Conservation (phyloP, 441 rosid genomes). For the Erodium moschatum region DNA sequence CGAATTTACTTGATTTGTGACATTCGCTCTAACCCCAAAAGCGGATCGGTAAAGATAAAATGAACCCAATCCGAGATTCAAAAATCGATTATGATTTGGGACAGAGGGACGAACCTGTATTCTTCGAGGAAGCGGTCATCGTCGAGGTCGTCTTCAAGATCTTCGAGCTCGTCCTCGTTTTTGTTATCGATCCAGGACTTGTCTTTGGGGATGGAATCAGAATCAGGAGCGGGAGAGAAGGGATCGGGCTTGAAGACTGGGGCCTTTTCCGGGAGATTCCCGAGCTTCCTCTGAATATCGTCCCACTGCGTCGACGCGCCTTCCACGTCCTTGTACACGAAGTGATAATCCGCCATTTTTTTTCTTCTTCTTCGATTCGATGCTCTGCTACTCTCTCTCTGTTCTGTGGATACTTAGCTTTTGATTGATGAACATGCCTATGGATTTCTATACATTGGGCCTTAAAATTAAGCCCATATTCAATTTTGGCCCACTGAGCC, state of each 20-base stretch:
- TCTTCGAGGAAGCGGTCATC: slow-evolving; percentile 93
- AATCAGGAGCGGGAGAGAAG: slow-evolving; percentile 60
- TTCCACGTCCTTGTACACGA: slow-evolving; percentile 84
- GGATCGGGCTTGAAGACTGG: slow-evolving; percentile 81
- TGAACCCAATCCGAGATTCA: not conserved
- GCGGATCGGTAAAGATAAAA: slow-evolving; percentile 1
- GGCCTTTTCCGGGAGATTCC: slow-evolving; percentile 76
- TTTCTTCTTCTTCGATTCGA: not conserved
- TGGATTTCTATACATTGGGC: too few relatives aligned
- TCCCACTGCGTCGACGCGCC: slow-evolving; percentile 99
- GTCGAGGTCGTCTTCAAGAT: slow-evolving; percentile 78
- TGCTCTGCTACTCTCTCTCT: not conserved
- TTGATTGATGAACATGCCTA: too few relatives aligned
- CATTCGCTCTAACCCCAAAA: not conserved
- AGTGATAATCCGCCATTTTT: slow-evolving; percentile 86
- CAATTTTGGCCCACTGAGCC: too few relatives aligned
- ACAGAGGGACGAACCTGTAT: slow-evolving; percentile 44
- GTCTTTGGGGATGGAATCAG: slow-evolving; percentile 63
- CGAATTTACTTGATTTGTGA: not conserved
- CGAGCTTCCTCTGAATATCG: slow-evolving; percentile 90
- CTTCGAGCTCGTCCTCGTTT: slow-evolving; percentile 79
- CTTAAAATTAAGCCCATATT: too few relatives aligned
- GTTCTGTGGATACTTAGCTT: not conserved
- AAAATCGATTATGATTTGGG: not conserved
- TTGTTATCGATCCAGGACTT: slow-evolving; percentile 61